These are phyloP conservation scores for Collybia mongolica DNA, from an alignment of 768 basidiomycete genomes.

Conservation along the genomic window DNA sequence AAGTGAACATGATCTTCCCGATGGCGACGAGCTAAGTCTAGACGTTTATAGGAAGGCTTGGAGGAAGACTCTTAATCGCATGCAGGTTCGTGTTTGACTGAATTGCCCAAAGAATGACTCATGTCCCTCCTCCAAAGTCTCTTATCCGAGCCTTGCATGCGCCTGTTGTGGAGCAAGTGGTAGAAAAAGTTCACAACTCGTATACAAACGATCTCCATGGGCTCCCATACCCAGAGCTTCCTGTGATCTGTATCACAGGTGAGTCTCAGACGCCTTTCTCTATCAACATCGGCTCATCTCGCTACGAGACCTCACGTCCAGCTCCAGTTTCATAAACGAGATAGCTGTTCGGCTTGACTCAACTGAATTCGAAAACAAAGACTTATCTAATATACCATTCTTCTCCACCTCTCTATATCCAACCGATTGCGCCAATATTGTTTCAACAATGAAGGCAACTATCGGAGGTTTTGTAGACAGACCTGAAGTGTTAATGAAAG, in stretches of 20 bases:
- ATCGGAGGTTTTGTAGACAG: constrained; percentile 51
- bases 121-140: constrained; percentile 12
- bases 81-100: constrained; percentile 42
- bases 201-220: constrained; percentile 48
- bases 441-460: constrained; percentile 52
- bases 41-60: constrained; percentile 56
- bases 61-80: constrained; percentile 53
- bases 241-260: constrained; percentile 60
- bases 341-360: constrained; percentile 35
- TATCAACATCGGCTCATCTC: not conserved
- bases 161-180: constrained; percentile 45
- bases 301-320: constrained; percentile 39
- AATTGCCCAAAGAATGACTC: not conserved
- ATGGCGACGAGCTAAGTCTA: constrained; percentile 34
- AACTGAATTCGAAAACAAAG: constrained; percentile 11
- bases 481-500: constrained; percentile 19
- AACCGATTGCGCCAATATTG: constrained; percentile 52
- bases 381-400: constrained; percentile 13
- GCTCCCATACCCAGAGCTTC: constrained; percentile 60
- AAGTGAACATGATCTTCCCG: constrained; percentile 11
- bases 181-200: constrained; percentile 39
- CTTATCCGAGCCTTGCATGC: constrained; percentile 47
- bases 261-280: constrained; percentile 12
- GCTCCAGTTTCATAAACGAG: constrained; percentile 45
- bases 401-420: constrained; percentile 53